These are phyloP conservation scores for Neofusicoccum ribis DNA, from an alignment of 2,329 filamentous ascomycete genomes.

Conservation along the genomic window DNA sequence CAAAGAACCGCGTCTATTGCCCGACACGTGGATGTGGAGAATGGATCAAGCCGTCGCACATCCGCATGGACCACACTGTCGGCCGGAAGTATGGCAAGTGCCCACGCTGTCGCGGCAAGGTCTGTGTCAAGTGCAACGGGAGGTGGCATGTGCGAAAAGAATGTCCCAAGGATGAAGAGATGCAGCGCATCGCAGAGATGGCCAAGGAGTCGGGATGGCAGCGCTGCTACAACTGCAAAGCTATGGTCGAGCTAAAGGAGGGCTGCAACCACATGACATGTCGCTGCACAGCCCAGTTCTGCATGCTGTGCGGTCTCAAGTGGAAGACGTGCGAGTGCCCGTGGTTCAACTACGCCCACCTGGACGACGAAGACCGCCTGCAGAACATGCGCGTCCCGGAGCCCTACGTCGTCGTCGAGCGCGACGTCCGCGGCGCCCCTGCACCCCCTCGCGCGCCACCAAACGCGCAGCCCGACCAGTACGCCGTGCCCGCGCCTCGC, in stretches of 20 bases:
- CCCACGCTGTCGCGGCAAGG: slow-evolving; percentile 68
- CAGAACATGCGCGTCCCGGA: slow-evolving; percentile 31
- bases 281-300: slow-evolving; percentile 80
- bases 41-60: slow-evolving; percentile 74
- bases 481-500: slow-evolving; percentile 33
- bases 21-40: slow-evolving; percentile 71
- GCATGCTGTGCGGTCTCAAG: slow-evolving; percentile 77
- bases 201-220: slow-evolving; percentile 72
- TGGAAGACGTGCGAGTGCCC: slow-evolving; percentile 85
- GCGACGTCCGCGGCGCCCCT: slow-evolving; percentile 39
- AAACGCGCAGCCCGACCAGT: slow-evolving; percentile 27
- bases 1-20: slow-evolving; percentile 75
- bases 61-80: slow-evolving; percentile 51
- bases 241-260: slow-evolving; percentile 75
- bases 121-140: slow-evolving; percentile 72
- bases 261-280: slow-evolving; percentile 90
- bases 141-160: slow-evolving; percentile 67
- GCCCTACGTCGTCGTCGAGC: slow-evolving; percentile 53
- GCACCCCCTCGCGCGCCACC: slow-evolving; percentile 27
- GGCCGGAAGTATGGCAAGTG: slow-evolving; percentile 69
- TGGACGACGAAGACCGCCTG: slow-evolving; percentile 53
- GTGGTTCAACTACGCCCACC: slow-evolving; percentile 66
- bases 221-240: slow-evolving; percentile 71
- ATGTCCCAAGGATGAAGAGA: slow-evolving; percentile 72
- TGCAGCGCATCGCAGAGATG: slow-evolving; percentile 61